These are phyloP conservation scores for Neoboletus magnificus DNA, from an alignment of 768 basidiomycete genomes.

Conservation along the genomic window DNA sequence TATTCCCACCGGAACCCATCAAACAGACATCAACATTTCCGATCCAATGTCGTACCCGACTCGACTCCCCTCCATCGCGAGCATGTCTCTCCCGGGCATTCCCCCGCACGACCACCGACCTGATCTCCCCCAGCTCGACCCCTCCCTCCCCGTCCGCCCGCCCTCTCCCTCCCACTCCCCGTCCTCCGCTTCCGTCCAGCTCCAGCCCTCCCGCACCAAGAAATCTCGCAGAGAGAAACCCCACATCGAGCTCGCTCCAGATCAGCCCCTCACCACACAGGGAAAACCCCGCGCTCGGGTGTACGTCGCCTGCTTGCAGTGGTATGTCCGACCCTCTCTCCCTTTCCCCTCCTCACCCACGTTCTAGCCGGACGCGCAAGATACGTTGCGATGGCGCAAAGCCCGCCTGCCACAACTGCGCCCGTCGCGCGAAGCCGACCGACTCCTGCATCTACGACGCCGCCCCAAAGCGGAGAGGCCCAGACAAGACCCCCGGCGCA, in stretches of 20 bases:
- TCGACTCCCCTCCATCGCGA: slow-evolving; percentile 7
- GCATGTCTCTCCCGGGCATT: slow-evolving; percentile 21
- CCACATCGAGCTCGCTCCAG: slow-evolving; percentile 64
- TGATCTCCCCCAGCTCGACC: neutral
- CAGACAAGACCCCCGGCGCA: slow-evolving; percentile 76
- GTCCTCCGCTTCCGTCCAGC: neutral
- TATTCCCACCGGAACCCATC: slow-evolving; percentile 1
- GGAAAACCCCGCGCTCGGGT: slow-evolving; percentile 74
- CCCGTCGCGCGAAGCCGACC: slow-evolving; percentile 43
- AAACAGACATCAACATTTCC: slow-evolving; percentile 20
- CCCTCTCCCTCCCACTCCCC: neutral
- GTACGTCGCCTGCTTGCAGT: slow-evolving; percentile 76
- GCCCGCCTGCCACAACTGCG: slow-evolving; percentile 72
- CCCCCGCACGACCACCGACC: neutral
- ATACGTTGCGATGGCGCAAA: slow-evolving; percentile 82
- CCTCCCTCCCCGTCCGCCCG: neutral
- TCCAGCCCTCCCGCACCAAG: slow-evolving; percentile 6
- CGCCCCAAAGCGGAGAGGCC: slow-evolving; percentile 74
- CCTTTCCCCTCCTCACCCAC: slow-evolving; percentile 1
- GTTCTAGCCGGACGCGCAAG: slow-evolving; percentile 64
- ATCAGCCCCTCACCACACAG: slow-evolving; percentile 78
- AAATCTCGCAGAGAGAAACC: slow-evolving; percentile 54
- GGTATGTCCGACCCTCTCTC: slow-evolving; percentile 40
- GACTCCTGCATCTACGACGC: slow-evolving; percentile 64
- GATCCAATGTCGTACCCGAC: neutral